Base-by-base conservation (phyloP, 805 yeast species). In the Wickerhamiella galacta region DNA sequence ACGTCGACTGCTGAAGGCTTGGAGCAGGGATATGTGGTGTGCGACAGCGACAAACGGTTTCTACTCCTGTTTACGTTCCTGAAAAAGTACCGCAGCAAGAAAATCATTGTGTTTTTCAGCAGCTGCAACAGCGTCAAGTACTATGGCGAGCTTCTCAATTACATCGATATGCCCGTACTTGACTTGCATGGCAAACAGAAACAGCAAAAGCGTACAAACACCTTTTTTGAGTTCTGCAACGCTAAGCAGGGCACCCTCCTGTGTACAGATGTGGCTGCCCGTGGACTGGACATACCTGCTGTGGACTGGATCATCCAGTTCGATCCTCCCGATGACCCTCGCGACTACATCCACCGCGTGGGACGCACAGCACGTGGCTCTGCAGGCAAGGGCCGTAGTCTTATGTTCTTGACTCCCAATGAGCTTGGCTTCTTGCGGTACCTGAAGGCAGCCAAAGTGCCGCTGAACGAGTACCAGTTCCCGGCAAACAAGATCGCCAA, bases 321-420 rank as follows among this genome's bases (percentile, higher is more conserved):
- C 52, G 99, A 90, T 57, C 98, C 98, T 35, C 98, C 98, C 55
- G 98, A 90, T 75, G 98, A 90, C 61, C 98, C 98, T 58, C 75
- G 96, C 61, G 96, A 90, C 60, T 90, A 90, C 56, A 90, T 90
- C 46, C 99, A 90, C 62, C 74, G 99, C 58, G 98, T 90, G 23
- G 99, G 99, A 44, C 76, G 99, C 66, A 90, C 99, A 18, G 99
- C 98, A 23, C 76, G 98, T 64, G 70, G 77, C 9, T 60, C 76
- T 16, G 52, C 69, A 31, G 96, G 94, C 36, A 75, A 75, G 52
- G 99, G 99, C 48, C 80, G 75, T 58, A 81, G 94, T 7, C 64
- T 90, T 40, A 85, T 90, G 96, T 90, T 90, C 57, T 66, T 90
- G 54, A 75, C 87, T 6, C 98, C 98, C 28, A 72, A 71, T 27